These are phyloP conservation scores for Exophiala lecanii-corni DNA, from an alignment of 2,329 filamentous ascomycete genomes.

Conservation along the genomic window DNA sequence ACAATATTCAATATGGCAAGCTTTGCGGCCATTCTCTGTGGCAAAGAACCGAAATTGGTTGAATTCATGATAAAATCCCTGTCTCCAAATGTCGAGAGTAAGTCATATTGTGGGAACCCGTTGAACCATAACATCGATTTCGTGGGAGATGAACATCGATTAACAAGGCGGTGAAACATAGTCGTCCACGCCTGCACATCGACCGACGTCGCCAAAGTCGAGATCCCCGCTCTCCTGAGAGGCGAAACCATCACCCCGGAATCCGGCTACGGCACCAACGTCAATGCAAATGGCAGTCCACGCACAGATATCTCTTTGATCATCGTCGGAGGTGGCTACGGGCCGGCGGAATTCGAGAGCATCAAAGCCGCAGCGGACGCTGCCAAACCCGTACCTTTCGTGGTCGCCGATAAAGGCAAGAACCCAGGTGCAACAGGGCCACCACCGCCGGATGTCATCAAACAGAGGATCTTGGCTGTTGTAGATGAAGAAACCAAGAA, in stretches of 20 bases:
- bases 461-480: slow-evolving; percentile 14
- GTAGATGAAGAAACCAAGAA: slow-evolving; percentile 12
- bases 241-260: slow-evolving; percentile 13
- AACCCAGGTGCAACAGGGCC: slow-evolving; percentile 13
- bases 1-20: slow-evolving; percentile 12
- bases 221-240: slow-evolving; percentile 17
- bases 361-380: slow-evolving; percentile 12
- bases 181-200: slow-evolving; percentile 17
- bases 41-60: slow-evolving; percentile 9
- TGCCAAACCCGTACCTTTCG: slow-evolving; percentile 15
- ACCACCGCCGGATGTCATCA: slow-evolving; percentile 15
- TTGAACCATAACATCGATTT: too few relatives aligned
- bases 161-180: too few relatives aligned
- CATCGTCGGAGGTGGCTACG: slow-evolving; percentile 17
- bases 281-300: background rate
- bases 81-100: slow-evolving; percentile 17
- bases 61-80: slow-evolving; percentile 16
- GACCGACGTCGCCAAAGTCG: slow-evolving; percentile 10
- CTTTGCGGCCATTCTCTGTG: slow-evolving; percentile 17
- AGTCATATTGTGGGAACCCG: too few relatives aligned
- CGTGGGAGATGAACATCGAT: too few relatives aligned
- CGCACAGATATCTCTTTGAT: slow-evolving; percentile 15
- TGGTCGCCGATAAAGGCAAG: slow-evolving; percentile 18
- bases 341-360: slow-evolving; percentile 10
- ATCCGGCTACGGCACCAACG: slow-evolving; percentile 15